Base-by-base conservation (phyloP, 2,329 filamentous ascomycete genomes). In the Pseudocercospora fuligena region DNA sequence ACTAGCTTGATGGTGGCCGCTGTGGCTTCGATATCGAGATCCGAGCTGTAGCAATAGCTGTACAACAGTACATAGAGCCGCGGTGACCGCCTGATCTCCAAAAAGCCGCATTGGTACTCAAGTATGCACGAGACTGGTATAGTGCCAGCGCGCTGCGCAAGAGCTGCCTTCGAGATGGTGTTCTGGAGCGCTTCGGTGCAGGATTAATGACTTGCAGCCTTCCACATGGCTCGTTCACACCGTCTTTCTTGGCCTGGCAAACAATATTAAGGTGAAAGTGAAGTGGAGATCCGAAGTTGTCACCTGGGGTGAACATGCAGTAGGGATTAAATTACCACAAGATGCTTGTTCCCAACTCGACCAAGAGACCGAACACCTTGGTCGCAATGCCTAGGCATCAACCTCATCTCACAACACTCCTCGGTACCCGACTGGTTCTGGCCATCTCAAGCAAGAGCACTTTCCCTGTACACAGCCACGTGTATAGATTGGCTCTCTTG, bases 201-300 rank as follows among this genome's bases (percentile, higher is more conserved):
- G 21, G 3, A 54, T n/a, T 14, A 40, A 54, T 54, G 21, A 54
- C 51, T 54, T 54, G 51, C 51, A 54, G 51, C 23, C n/a, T 25
- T 27, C 25, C 21, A n/a, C 21, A n/a, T 23, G 25, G 21, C 51
- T 54, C 16, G 19, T 25, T 27, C 14, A 16, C 49, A 54, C 51
- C 51, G 25, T 54, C 51, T 27, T 54, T 29, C 51, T 29, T 54
- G 51, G 51, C 51, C 36, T 40, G 36, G 36, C n/a, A 16, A n/a
- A 40, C 31, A 40, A 40, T 40, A 40, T 40, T 54, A 29, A n/a
- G 21, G 51, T 54, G 25, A 29, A 54, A 8, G 25, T 25, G 51
- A 54, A 16, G 51, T 54, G 51, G 51, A 54, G 51, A 54, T 54
- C 51, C 51, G 51, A 54, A 54, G 25, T 54, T n/a, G 21, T 49